A percentile compares a stretch with the other conserved stretches of the same genome.
phyloP scores from a whole-genome alignment of 352 stramenopile genomes.

The Plasmopara muralis region DNA sequence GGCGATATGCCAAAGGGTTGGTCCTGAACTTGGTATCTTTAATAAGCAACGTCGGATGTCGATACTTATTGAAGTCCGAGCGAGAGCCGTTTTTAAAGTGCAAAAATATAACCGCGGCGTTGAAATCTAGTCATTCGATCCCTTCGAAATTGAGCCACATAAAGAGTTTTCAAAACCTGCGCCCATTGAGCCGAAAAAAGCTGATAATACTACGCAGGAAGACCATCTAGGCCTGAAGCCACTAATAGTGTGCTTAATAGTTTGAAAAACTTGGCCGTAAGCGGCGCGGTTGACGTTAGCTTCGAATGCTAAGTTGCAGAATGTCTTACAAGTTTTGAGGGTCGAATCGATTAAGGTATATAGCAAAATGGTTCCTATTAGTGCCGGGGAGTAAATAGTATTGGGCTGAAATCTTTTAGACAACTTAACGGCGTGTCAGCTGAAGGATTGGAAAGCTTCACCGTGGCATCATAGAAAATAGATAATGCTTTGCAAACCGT shows the following conservation, averaged over 20 bases:
- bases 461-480: background rate
- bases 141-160: background rate
- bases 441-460: conserved; percentile 1
- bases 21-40: background rate
- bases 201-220: conserved; percentile 1
- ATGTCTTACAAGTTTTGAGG: background rate
- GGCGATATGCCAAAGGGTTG: background rate
- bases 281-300: background rate
- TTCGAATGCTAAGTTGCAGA: background rate
- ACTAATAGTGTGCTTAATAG: too few relatives aligned
- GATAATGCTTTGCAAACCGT: background rate
- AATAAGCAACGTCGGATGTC: background rate
- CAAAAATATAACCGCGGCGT: background rate
- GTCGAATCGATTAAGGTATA: conserved; percentile 7
- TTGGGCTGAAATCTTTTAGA: background rate
- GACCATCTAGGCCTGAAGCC: background rate
- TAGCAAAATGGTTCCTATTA: conserved; percentile 7
- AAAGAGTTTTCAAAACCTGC: background rate
- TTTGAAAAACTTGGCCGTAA: background rate
- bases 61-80: background rate
- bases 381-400: background rate
- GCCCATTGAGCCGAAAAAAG: background rate
- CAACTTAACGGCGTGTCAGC: conserved; percentile 2
- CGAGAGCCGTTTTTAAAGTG: background rate
- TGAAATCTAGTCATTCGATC: background rate